phyloP scores from a whole-genome alignment of 2,329 filamentous ascomycete species.

The Epicoccum nigrum region DNA sequence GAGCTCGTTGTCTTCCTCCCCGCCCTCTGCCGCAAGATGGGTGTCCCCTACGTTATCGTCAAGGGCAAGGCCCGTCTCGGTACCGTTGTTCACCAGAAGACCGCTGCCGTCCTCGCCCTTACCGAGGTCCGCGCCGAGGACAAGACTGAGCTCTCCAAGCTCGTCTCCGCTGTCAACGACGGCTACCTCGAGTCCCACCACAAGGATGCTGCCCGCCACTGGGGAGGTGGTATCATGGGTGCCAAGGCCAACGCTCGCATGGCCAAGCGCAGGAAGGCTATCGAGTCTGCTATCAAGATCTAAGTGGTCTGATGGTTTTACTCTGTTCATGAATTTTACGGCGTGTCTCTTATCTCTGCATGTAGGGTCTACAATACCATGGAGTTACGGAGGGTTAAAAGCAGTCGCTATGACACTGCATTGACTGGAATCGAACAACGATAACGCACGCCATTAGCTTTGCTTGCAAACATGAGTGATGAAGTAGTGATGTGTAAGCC shows the following conservation, averaged over 20 bases:
- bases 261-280: constrained; percentile 91
- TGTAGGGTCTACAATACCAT: constrained; percentile 48
- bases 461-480: constrained; percentile 26
- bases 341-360: constrained; percentile 50
- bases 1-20: constrained; percentile 99
- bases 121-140: constrained; percentile 98
- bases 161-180: constrained; percentile 95
- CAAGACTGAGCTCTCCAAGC: constrained; percentile 97
- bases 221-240: constrained; percentile 99
- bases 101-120: constrained; percentile 90
- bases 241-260: constrained; percentile 81
- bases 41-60: constrained; percentile 94
- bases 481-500: constrained; percentile 26
- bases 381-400: constrained; percentile 50
- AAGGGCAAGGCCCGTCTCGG: constrained; percentile 99
- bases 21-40: constrained; percentile 99
- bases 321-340: constrained; percentile 41
- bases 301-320: constrained; percentile 59
- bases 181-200: constrained; percentile 90
- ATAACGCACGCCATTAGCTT: constrained; percentile 42
- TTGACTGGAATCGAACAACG: constrained; percentile 46
- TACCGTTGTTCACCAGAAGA: constrained; percentile 99
- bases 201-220: constrained; percentile 88
- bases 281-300: constrained; percentile 97
- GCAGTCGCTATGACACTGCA: constrained; percentile 38